Base-by-base conservation (phyloP, 1,284 basidiomycete genomes). In the Trichosporon inkin region DNA sequence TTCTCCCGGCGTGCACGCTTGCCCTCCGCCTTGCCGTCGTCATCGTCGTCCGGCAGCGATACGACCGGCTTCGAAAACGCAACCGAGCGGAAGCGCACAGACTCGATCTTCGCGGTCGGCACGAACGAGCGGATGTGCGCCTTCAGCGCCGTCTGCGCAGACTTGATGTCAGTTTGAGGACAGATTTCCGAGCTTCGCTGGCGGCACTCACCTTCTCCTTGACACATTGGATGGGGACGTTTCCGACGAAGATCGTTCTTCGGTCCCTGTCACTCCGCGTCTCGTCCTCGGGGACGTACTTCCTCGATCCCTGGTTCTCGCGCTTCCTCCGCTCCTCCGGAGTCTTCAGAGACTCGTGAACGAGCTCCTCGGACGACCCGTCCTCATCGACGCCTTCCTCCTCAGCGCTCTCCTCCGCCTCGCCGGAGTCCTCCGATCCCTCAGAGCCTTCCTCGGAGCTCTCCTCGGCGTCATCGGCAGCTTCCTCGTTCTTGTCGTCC, bases 231-330 rank as follows among this genome's bases (percentile, higher is more conserved):
- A 89, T 81, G 2, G 87, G 84, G 0, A 98, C 80, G 73, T 98
- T 98, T 10, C 95, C 95, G n/a, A 99, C 78, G 73, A 98, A 99
- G 55, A 97, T 81, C 1, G 94, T 96, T 28, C 94, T 84, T 17
- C 84, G 82, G 71, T 96, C 86, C 54, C 88, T 82, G 61, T 84
- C 84, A 57, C 84, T 85, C 10, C 82, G 35, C 0, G 87, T 87
- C 76, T 94, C 91, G 56, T 84, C 85, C 22, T 78, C 67, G 0
- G 88, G 89, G 0, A 82, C 80, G 67, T 82, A 83, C 58, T 75
- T 76, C 56, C 59, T 57, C 58, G 69, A 69, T 56, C 67, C 64
- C 40, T 66, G 51, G 60, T 55, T 51, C 58, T 69, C 64, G 58
- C 57, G 60, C 54, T 63, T 60, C 37, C 66, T 67, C 20, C 56